Evolutionary conservation across 495 filamentous ascomycete species (phyloP).

Genomic region (Recurvomyces mirabilis): DNA sequence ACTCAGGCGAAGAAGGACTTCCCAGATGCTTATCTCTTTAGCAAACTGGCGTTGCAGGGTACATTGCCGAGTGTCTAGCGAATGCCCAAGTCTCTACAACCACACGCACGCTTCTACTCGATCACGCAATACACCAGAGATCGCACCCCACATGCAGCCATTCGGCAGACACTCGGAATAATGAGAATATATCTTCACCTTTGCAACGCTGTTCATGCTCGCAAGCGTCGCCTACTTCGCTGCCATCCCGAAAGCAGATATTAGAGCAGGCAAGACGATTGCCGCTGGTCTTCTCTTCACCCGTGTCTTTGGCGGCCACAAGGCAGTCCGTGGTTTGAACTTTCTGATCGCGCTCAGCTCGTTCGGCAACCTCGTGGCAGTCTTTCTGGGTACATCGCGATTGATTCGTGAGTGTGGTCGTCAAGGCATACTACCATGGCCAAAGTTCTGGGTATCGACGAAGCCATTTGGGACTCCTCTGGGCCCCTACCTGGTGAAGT

Average conservation of each 20-base stretch:
- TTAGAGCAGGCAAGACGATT: neutral
- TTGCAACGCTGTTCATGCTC: neutral
- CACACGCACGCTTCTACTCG: too few species aligned
- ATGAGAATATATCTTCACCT: too few species aligned
- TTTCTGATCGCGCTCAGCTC: constrained; percentile 52
- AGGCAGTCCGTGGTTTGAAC: constrained; percentile 4
- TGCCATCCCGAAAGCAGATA: neutral
- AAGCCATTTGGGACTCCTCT: constrained; percentile 42
- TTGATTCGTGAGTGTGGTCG: constrained; percentile 50
- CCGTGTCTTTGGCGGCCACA: neutral
- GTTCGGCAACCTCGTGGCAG: constrained; percentile 53
- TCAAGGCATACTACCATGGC: constrained; percentile 55
- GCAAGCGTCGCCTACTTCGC: neutral
- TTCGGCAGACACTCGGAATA: too few species aligned
- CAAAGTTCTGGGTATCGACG: constrained; percentile 52
- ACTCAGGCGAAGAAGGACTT: too few species aligned
- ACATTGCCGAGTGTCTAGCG: too few species aligned
- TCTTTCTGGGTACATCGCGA: constrained; percentile 46
- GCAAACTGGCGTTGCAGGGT: too few species aligned
- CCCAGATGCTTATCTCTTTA: too few species aligned
- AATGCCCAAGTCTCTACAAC: too few species aligned
- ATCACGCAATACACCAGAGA: too few species aligned
- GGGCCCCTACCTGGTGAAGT: constrained; percentile 42
- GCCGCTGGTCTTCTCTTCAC: neutral
- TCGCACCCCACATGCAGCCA: too few species aligned